Percentiles rank a stretch among this genome's conserved stretches.
phyloP scores from a whole-genome alignment of 2,329 filamentous ascomycete species.

The Nannizziopsis barbatae region DNA sequence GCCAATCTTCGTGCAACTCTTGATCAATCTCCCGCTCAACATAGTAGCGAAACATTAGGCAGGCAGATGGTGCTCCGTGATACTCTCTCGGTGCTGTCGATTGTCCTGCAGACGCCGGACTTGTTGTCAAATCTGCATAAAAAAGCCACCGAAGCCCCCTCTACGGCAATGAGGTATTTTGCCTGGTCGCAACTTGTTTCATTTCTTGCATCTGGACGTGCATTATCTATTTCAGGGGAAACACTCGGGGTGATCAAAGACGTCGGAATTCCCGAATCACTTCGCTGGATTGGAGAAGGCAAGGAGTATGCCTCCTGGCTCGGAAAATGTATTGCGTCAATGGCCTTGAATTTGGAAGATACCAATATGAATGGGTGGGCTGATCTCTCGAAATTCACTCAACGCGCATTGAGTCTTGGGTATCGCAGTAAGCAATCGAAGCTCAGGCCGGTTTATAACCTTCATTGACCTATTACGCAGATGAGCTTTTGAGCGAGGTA shows the following conservation, averaged over 20 bases:
- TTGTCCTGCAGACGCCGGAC: conserved; percentile 35
- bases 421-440: conserved; percentile 49
- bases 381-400: conserved; percentile 36
- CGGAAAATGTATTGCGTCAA: conserved; percentile 47
- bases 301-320: conserved; percentile 60
- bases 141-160: conserved; percentile 33
- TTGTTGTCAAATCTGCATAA: conserved; percentile 36
- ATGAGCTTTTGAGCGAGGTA: conserved; percentile 31
- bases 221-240: conserved; percentile 49
- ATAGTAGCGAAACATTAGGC: conserved; percentile 27
- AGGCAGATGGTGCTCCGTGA: conserved; percentile 27
- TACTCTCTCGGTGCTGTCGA: conserved; percentile 28
- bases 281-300: conserved; percentile 55
- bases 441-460: neutral
- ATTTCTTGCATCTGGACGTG: conserved; percentile 48
- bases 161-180: conserved; percentile 38
- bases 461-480: conserved; percentile 23
- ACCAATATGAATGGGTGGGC: conserved; percentile 24
- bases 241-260: conserved; percentile 33
- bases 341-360: conserved; percentile 35
- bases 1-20: conserved; percentile 56
- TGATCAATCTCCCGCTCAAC: conserved; percentile 18
- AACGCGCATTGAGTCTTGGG: conserved; percentile 57
- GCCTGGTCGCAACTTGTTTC: conserved; percentile 54
- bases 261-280: conserved; percentile 18